A percentile compares a stretch with the other conserved stretches of the same genome.
phyloP scores from a whole-genome alignment of 106 monocot species.

The Acorus calamus region DNA sequence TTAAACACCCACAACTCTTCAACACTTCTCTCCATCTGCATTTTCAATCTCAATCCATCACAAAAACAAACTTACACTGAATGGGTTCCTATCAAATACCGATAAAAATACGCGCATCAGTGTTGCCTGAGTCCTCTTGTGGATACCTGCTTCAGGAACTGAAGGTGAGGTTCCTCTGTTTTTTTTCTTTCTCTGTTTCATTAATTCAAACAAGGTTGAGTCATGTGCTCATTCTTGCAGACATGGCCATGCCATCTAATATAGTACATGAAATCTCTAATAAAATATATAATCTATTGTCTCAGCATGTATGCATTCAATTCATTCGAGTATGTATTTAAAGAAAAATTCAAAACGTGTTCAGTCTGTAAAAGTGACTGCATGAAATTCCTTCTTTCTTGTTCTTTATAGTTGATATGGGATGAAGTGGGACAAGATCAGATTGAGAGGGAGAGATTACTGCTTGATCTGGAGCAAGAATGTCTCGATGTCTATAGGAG shows the following conservation, averaged over 20 bases:
- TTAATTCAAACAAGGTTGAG: background rate
- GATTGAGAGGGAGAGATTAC: constrained; percentile 40
- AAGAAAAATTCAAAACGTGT: too few relatives aligned
- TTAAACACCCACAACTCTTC: background rate
- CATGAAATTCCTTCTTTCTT: background rate
- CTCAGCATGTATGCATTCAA: too few relatives aligned
- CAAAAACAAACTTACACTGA: background rate
- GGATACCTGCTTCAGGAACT: constrained; percentile 61
- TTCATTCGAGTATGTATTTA: too few relatives aligned
- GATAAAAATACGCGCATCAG: constrained; percentile 2
- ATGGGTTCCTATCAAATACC: constrained; percentile 37
- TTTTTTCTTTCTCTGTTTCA: background rate
- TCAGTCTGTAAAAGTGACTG: too few relatives aligned
- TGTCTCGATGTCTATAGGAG: constrained; percentile 51
- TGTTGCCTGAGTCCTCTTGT: constrained; percentile 49
- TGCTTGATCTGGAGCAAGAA: constrained; percentile 56
- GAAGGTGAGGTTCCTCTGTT: constrained; percentile 23
- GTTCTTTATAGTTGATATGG: constrained; percentile 52
- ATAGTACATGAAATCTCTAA: background rate
- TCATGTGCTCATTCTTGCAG: too few relatives aligned
- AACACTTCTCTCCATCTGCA: background rate
- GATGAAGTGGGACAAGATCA: constrained; percentile 63
- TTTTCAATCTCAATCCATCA: background rate
- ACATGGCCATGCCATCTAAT: too few relatives aligned
- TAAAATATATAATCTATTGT: background rate